Evolutionary conservation across 1,284 basidiomycete species (phyloP).

Genomic region (Dichomitus squalens): DNA sequence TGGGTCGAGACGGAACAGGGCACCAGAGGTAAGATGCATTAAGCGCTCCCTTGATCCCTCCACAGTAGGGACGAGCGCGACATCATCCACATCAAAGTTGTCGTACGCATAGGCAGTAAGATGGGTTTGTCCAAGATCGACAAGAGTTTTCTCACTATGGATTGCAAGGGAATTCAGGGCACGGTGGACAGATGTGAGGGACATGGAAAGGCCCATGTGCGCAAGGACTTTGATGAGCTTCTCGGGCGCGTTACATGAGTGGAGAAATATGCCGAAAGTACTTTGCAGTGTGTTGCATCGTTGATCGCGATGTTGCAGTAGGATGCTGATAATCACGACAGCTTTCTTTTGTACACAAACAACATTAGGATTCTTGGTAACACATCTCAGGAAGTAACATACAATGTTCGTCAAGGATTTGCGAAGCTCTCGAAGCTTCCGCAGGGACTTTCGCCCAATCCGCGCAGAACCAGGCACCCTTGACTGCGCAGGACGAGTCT

Average conservation of each 20-base stretch:
- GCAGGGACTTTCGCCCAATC: no score
- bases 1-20: constrained; percentile 29
- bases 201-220: constrained; percentile 5
- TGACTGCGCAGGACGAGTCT: no score
- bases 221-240: constrained; percentile 6
- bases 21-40: constrained; percentile 34
- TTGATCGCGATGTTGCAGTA: constrained; percentile 10
- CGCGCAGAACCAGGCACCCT: no score
- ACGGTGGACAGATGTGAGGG: constrained; percentile 6
- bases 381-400: neutral
- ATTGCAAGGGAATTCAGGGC: constrained; percentile 25
- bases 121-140: constrained; percentile 26
- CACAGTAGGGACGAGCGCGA: constrained; percentile 25
- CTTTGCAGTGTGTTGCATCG: constrained; percentile 7
- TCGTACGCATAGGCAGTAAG: constrained; percentile 31
- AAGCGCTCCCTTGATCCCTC: constrained; percentile 18
- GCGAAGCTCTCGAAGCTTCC: no score
- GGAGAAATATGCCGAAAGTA: constrained; percentile 15
- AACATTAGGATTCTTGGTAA: neutral
- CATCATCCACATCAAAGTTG: constrained; percentile 36
- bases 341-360: neutral
- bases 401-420: no score
- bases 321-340: neutral
- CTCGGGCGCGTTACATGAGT: constrained; percentile 7
- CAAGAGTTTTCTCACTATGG: constrained; percentile 5